Conservation (phyloP, 768 basidiomycete species). For the Cytidiella melzeri region DNA sequence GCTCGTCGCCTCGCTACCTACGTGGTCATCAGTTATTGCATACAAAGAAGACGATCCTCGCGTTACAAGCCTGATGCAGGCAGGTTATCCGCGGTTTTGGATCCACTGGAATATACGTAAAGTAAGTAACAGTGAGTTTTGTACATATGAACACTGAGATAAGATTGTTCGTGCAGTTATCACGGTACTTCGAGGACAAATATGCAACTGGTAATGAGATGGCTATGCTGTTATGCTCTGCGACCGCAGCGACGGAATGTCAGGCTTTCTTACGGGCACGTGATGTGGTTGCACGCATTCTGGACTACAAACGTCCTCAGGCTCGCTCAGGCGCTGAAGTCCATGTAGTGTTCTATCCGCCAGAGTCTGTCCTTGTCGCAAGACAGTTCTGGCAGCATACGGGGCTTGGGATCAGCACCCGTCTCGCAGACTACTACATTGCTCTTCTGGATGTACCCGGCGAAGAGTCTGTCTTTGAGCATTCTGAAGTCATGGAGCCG, state of each 20-base stretch:
- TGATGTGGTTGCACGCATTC: slow-evolving; percentile 35
- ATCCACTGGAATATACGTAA: slow-evolving; percentile 81
- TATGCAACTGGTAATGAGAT: slow-evolving; percentile 67
- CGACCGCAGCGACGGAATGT: slow-evolving; percentile 66
- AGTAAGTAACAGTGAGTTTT: slow-evolving; percentile 37
- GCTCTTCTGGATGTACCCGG: slow-evolving; percentile 51
- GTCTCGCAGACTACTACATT: slow-evolving; percentile 82
- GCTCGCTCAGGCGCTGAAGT: slow-evolving; percentile 46
- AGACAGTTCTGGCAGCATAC: slow-evolving; percentile 97
- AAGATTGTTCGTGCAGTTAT: no score
- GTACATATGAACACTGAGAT: neutral
- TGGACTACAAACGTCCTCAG: slow-evolving; percentile 42
- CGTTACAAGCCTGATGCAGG: slow-evolving; percentile 72
- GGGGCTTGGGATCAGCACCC: slow-evolving; percentile 84
- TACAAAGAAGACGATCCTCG: slow-evolving; percentile 88
- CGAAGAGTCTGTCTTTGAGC: slow-evolving; percentile 14
- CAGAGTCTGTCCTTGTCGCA: slow-evolving; percentile 52
- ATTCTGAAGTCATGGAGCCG: slow-evolving; percentile 47
- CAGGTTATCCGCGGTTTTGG: slow-evolving; percentile 94
- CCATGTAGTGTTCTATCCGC: slow-evolving; percentile 77
- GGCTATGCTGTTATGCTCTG: slow-evolving; percentile 76
- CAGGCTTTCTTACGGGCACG: slow-evolving; percentile 64
- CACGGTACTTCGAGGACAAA: slow-evolving; percentile 65
- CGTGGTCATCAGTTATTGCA: slow-evolving; percentile 84
- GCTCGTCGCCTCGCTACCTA: slow-evolving; percentile 91